Conservation (phyloP, 345 rosid species). For the Boechera stricta region DNA sequence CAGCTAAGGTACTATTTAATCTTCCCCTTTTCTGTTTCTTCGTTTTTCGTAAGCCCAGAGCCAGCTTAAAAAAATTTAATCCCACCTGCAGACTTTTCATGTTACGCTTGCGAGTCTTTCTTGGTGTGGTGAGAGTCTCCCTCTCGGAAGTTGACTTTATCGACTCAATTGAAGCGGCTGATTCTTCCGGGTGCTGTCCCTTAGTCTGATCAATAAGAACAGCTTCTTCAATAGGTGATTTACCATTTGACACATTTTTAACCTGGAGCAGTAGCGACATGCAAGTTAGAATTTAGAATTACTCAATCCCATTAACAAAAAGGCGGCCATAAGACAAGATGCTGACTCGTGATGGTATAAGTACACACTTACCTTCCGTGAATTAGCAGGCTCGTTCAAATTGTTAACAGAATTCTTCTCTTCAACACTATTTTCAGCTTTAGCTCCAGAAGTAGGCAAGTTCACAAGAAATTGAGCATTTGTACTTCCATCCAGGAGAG, state of each 20-base stretch:
- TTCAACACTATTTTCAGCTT: slow-evolving; percentile 29
- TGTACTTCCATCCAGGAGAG: slow-evolving; percentile 29
- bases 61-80: slow-evolving; percentile 50
- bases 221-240: slow-evolving; percentile 37
- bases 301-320: slow-evolving; percentile 28
- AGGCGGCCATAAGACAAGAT: slow-evolving; percentile 17
- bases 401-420: slow-evolving; percentile 33
- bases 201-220: slow-evolving; percentile 39
- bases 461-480: slow-evolving; percentile 37
- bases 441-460: slow-evolving; percentile 33
- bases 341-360: slow-evolving; percentile 3
- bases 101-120: slow-evolving; percentile 53
- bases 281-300: slow-evolving; percentile 45
- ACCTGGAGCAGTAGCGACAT: slow-evolving; percentile 47
- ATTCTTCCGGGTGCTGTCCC: slow-evolving; percentile 32
- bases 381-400: slow-evolving; percentile 32
- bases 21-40: slow-evolving; percentile 64
- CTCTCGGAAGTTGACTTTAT: slow-evolving; percentile 35
- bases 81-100: slow-evolving; percentile 50
- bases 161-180: slow-evolving; percentile 31
- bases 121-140: slow-evolving; percentile 40
- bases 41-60: slow-evolving; percentile 51
- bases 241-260: slow-evolving; percentile 26
- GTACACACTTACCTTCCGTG: slow-evolving; percentile 51
- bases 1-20: slow-evolving; percentile 22